Evolutionary conservation across 1,284 basidiomycete genomes (phyloP), one percentile per base, ranked within the genome.

Genomic region (Apiotrichum akiyoshidainum): DNA sequence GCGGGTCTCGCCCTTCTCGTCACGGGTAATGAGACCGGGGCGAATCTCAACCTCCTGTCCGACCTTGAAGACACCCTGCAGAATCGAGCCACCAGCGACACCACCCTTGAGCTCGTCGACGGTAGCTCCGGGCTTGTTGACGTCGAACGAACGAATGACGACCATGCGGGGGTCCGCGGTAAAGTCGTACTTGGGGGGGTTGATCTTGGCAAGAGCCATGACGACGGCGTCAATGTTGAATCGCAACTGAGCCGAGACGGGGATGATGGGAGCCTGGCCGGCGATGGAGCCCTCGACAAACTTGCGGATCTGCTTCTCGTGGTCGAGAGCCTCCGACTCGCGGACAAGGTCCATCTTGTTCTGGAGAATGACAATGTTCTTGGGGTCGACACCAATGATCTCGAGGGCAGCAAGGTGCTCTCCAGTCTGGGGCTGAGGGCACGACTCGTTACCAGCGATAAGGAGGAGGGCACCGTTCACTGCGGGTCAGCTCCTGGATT

Each of bases 141-240:
- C 95, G 78, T 99, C 96, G 80, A 99, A 99, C n/a, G 94, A 98
- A 71, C 93, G 92, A 76, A 99, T 99, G 74, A 99, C 94, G 71
- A 99, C 98, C 66, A 99, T 86, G 50, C 88, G 86, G 0, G 95
- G 92, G 66, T 91, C 86, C 46, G 92, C 88, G 41, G 86, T 84
- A 78, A 99, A 99, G 81, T 99, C 89, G 64, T 95, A 90, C 41
- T 88, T 81, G 42, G 95, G 95, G 48, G 98, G 89, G 12, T 95
- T 92, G 68, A 99, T 97, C 59, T 90, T 87, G 68, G 95, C 92
- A 76, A 99, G 95, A 81, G 98, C 97, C 75, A 98, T 93, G 81
- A 96, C 96, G 53, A 99, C 94, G n/a, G 95, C 94, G 73, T 98
- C 95, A 71, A 99, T 98, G 83, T 99, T 99, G 84, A 97, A 99